Evolutionary conservation across 148 eudicot genomes (phyloP).

Genomic region (Polygonum aviculare): DNA sequence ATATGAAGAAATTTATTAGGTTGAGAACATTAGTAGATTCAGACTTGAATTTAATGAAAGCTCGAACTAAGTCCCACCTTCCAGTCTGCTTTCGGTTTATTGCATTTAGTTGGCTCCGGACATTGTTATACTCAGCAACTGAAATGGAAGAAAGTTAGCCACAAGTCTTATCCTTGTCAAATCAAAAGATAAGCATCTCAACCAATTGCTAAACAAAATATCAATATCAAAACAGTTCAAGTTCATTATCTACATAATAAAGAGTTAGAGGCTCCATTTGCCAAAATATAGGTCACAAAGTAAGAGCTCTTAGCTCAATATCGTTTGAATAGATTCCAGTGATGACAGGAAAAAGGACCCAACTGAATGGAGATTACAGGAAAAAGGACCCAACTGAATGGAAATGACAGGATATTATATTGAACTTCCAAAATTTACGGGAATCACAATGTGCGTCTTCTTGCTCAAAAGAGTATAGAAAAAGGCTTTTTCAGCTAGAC

Average conservation of each 20-base stretch:
- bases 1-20: not conserved
- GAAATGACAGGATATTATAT: not conserved
- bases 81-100: slow-evolving; percentile 96
- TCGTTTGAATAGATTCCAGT: not conserved
- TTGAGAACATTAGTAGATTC: not conserved
- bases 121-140: slow-evolving; percentile 96
- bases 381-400: not conserved
- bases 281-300: not conserved
- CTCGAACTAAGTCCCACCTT: slow-evolving; percentile 40
- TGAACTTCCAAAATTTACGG: not conserved
- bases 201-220: not conserved
- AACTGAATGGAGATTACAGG: not conserved
- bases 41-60: not conserved
- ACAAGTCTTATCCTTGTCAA: not conserved
- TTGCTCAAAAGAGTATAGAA: not conserved
- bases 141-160: slow-evolving; percentile 10
- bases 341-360: not conserved
- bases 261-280: not conserved
- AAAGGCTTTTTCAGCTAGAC: not conserved
- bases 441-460: not conserved
- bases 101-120: slow-evolving; percentile 93
- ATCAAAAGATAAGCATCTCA: not conserved
- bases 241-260: not conserved
- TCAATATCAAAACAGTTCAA: not conserved
- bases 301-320: not conserved